Base-by-base conservation (phyloP, 768 basidiomycete genomes). In the Lyophyllum decastes region DNA sequence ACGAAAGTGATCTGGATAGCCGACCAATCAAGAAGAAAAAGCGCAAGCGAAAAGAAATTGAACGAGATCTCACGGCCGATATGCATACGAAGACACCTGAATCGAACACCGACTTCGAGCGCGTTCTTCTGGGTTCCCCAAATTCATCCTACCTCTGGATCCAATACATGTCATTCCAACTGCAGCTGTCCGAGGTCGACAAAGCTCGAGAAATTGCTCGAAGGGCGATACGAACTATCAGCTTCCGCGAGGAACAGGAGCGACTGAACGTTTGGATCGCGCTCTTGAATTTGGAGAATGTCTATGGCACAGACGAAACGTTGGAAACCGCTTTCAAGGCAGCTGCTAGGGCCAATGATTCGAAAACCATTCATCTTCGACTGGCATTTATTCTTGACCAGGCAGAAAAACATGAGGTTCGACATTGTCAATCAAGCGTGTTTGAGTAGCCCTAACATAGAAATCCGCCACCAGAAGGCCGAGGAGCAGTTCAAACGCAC, bases 91-190 rank as follows among this genome's bases (percentile, higher is more conserved):
- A 87, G 64, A 79, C 79, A 21, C 97, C 97, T 1, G 92, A 94
- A 69, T 97, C 97, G 1, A 92, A 89, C 59, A 85, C 90, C 30
- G 96, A 99, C 70, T 99, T 98, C 65, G 97, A 99, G 72, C 86
- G 97, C 12, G 75, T 92, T 34, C 82, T 99, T 46, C 81, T 98
- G 38, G 92, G 93, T 26, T 95, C 96, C 0, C 96, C 97, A 1
- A 94, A 97, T 69, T 98, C 95, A 7, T 98, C 97, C 0, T 97
- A 90, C 74, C 82, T 98, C 33, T 99, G 97, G 97, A 88, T 99
- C 57, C 95, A 98, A 71, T 99, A 95, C 72, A 98, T 99, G 94
- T 96, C 97, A 9, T 96, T 98, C 84, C 94, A 95, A 66, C 79
- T 98, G 11, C 94, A 94, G 63, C 83, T 99, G n/a, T 93, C 95